phyloP scores from a whole-genome alignment of 1,284 basidiomycete genomes.

The Pseudozyma flocculosa region DNA sequence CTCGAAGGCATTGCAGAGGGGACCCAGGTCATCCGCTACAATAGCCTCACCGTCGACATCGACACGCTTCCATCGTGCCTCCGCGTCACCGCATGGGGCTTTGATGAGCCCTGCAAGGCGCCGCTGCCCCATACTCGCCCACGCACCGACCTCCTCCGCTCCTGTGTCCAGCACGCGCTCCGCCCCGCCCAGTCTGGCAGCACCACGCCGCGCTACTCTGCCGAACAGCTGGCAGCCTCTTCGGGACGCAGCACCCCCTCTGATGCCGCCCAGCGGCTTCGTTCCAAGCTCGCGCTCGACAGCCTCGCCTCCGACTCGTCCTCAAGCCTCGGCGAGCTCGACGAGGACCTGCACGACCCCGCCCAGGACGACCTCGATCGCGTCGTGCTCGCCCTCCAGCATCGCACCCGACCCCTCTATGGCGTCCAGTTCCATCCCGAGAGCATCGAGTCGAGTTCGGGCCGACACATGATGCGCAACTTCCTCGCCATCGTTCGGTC shows the following conservation, averaged over 20 bases:
- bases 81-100: conserved; percentile 60
- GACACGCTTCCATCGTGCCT: conserved; percentile 60
- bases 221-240: no score
- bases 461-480: conserved; percentile 41
- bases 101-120: conserved; percentile 11
- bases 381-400: conserved; percentile 49
- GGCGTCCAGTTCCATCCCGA: conserved; percentile 95
- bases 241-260: no score
- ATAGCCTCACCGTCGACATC: conserved; percentile 62
- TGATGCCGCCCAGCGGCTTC: no score
- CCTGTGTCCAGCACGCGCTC: no score
- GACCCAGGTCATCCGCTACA: conserved; percentile 80
- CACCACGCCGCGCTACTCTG: no score
- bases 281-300: no score
- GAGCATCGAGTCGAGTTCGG: conserved; percentile 45
- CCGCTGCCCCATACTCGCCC: background rate
- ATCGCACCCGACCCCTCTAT: conserved; percentile 67
- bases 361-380: conserved; percentile 5
- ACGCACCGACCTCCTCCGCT: no score
- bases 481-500: conserved; percentile 35
- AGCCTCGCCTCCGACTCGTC: background rate
- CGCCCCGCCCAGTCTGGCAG: no score
- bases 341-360: background rate
- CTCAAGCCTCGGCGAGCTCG: conserved; percentile 11
- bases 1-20: conserved; percentile 65